Conservation (phyloP, 2,329 filamentous ascomycete genomes). For the Hawksworthiomyces lignivorus region DNA sequence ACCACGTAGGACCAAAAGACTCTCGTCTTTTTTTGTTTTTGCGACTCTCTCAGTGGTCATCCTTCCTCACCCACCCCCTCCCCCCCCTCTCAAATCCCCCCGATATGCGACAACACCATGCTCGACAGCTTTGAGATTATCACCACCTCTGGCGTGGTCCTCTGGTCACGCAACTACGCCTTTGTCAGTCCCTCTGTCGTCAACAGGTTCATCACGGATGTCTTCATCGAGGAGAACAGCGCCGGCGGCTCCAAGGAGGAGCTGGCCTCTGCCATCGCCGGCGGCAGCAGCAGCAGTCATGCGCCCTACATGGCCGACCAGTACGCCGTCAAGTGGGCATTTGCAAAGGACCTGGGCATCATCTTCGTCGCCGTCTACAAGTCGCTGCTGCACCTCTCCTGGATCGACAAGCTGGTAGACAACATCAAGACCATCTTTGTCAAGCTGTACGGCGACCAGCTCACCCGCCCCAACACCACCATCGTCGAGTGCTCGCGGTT, state of each 20-base stretch:
- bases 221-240: conserved; percentile 95
- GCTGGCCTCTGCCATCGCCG: conserved; percentile 49
- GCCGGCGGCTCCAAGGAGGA: conserved; percentile 54
- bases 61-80: neutral
- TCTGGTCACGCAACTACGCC: conserved; percentile 87
- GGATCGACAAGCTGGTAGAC: conserved; percentile 94
- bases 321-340: conserved; percentile 90
- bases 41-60: neutral
- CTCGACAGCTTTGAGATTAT: conserved; percentile 95
- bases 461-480: conserved; percentile 73
- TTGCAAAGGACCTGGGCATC: conserved; percentile 83
- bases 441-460: conserved; percentile 79
- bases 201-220: conserved; percentile 91
- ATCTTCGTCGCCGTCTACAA: conserved; percentile 98
- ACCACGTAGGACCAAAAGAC: no score
- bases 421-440: conserved; percentile 91
- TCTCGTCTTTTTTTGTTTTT: neutral
- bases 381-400: conserved; percentile 86
- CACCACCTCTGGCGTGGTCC: conserved; percentile 89
- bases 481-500: conserved; percentile 73
- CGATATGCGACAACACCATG: conserved; percentile 45
- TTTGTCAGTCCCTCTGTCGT: conserved; percentile 74
- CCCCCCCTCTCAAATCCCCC: neutral
- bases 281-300: conserved; percentile 24
- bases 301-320: conserved; percentile 82